Base-by-base conservation (phyloP, 1,284 basidiomycete genomes). In the Xanthoconium separans region DNA sequence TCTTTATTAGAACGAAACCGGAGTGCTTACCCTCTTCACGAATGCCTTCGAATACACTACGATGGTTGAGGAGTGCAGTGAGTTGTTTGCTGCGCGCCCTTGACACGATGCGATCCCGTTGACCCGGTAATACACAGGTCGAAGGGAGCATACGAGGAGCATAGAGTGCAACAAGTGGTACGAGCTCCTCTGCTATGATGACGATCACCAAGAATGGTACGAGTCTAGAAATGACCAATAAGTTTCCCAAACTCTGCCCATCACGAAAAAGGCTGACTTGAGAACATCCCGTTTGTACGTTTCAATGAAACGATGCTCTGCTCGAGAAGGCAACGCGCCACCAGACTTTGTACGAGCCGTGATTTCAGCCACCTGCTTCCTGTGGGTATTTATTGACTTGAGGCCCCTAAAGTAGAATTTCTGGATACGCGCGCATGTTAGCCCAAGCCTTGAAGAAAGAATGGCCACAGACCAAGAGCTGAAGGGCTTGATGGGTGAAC, bases 71-170 rank as follows among this genome's bases (percentile, higher is more conserved):
- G 61, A 75, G 39, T 61, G 68, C 47, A 66, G 54, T 20, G 72
- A 76, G 55, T 56, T 80, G 76, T 51, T 82, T 82, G 54, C 79
- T 76, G n/a, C 79, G 77, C 42, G 79, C 78, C 67, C 85, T 84
- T 30, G 75, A 70, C 45, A 81, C 78, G 45, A 93, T 92, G 43
- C 89, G 82, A 37, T 82, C 80, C 40, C 80, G 81, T 73, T 95
- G 92, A 27, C 86, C 86, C 0, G 92, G 90, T n/a, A 95, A 78
- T 54, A 94, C 79, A 65, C 91, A 93, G 3, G 92, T 94, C 4
- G 91, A 93, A 1, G 92, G 92, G 31, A 95, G 82, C 73, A 93
- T 80, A 64, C 81, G 83, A 2, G 92, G 92, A n/a, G 84, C 86
- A 67, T 91, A 95, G 58, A 95, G 82, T 30, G 91, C 91, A 56